Evolutionary conservation across 257 asterid species (phyloP).

Genomic region (Solanum virginianum): DNA sequence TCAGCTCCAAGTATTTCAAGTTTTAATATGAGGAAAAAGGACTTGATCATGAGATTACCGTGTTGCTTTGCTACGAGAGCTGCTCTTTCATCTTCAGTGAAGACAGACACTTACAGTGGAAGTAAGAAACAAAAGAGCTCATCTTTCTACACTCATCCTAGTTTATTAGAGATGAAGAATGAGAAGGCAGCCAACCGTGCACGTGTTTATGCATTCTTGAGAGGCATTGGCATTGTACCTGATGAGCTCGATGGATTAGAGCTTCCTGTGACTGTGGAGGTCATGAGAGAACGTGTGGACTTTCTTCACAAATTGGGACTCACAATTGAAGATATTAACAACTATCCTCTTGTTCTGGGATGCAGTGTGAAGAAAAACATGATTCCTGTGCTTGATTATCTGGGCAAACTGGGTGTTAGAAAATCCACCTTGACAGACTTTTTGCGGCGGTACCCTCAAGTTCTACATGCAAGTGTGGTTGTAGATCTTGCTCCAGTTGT

Average conservation of each 20-base stretch:
- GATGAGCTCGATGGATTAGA: conserved; percentile 95
- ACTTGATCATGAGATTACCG: conserved; percentile 28
- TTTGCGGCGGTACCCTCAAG: conserved; percentile 80
- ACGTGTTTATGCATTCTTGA: conserved; percentile 72
- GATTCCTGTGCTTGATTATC: conserved; percentile 94
- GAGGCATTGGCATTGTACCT: conserved; percentile 58
- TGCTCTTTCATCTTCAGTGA: conserved; percentile 29
- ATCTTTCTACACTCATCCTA: conserved; percentile 72
- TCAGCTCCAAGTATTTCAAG: conserved; percentile 23
- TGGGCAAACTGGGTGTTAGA: conserved; percentile 80
- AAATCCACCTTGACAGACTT: conserved; percentile 74
- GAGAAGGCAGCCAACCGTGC: conserved; percentile 66
- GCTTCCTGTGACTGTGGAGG: conserved; percentile 88
- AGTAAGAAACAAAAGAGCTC: conserved; percentile 29
- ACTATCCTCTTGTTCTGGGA: conserved; percentile 92
- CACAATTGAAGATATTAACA: conserved; percentile 76
- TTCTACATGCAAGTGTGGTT: conserved; percentile 94
- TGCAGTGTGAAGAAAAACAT: conserved; percentile 97
- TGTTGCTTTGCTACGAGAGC: conserved; percentile 35
- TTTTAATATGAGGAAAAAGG: conserved; percentile 18
- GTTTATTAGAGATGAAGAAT: conserved; percentile 65
- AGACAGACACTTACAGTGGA: conserved; percentile 11
- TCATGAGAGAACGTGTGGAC: conserved; percentile 84
- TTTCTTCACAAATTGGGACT: conserved; percentile 93
- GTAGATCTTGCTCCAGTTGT: conserved; percentile 91